These are phyloP conservation scores for Dichotomopilus funicola DNA, from an alignment of 2,329 filamentous ascomycete genomes.

Conservation along the genomic window DNA sequence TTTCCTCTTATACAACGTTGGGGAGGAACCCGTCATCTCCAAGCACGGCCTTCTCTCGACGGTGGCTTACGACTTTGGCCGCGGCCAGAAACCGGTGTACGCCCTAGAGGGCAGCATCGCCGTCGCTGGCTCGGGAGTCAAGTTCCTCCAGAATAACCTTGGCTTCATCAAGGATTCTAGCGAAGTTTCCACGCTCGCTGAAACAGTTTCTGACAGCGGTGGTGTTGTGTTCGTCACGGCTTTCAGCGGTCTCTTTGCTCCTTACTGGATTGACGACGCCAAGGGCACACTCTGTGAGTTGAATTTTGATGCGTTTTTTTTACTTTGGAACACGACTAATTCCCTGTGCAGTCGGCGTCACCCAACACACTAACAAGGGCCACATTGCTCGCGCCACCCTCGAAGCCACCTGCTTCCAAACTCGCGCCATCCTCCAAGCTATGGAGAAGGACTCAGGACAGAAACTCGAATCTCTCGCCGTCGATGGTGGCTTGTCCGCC, in stretches of 20 bases:
- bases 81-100: constrained; percentile 57
- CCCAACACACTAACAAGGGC: constrained; percentile 74
- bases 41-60: constrained; percentile 78
- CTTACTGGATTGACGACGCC: constrained; percentile 92
- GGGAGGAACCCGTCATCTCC: constrained; percentile 77
- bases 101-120: constrained; percentile 80
- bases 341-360: constrained; percentile 59
- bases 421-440: constrained; percentile 81
- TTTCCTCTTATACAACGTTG: constrained; percentile 85
- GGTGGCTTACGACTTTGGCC: constrained; percentile 74
- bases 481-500: constrained; percentile 86
- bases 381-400: constrained; percentile 86
- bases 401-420: constrained; percentile 89
- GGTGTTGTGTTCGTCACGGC: constrained; percentile 84
- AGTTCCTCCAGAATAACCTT: constrained; percentile 62
- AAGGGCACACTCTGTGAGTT: constrained; percentile 65
- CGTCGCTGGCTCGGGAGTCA: constrained; percentile 73
- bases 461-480: constrained; percentile 66
- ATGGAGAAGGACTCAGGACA: constrained; percentile 84
- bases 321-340: constrained; percentile 1
- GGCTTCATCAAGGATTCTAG: constrained; percentile 49
- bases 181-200: constrained; percentile 45
- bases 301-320: background rate
- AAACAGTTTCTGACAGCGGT: constrained; percentile 61
- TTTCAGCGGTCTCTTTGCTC: constrained; percentile 84